Evolutionary conservation across 176 grass and related monocot genomes (phyloP).

Genomic region (Aegilops longissima): DNA sequence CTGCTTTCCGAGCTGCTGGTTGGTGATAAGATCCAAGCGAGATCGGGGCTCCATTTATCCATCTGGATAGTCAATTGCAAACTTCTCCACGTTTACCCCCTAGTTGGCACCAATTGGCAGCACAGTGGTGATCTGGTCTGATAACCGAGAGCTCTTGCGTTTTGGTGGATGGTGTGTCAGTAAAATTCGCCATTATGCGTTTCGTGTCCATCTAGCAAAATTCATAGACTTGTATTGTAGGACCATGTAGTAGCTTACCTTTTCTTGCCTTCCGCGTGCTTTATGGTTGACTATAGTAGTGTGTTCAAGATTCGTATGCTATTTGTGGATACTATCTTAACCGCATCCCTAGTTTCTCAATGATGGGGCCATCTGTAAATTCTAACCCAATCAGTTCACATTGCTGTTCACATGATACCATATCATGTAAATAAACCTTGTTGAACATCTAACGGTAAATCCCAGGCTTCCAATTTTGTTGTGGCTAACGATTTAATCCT

Average conservation of each 20-base stretch:
- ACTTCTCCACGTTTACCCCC: background rate
- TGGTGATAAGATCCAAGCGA: background rate
- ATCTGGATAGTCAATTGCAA: background rate
- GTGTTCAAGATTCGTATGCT: no score
- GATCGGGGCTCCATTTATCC: background rate
- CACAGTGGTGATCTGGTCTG: background rate
- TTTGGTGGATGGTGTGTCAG: background rate
- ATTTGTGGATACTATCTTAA: background rate
- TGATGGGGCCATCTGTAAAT: background rate
- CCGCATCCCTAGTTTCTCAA: background rate
- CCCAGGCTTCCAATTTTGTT: background rate
- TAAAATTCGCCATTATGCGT: background rate
- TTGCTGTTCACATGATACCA: background rate
- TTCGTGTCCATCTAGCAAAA: background rate
- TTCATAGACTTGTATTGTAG: background rate
- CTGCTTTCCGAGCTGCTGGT: background rate
- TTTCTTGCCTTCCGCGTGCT: no score
- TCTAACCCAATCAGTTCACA: background rate
- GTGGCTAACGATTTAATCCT: conserved; percentile 4
- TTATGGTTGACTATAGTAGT: no score
- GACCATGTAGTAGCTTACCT: background rate
- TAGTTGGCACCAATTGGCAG: background rate
- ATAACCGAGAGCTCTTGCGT: background rate
- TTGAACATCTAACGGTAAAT: background rate
- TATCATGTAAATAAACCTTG: background rate